phyloP scores from a whole-genome alignment of 495 filamentous ascomycete genomes.

The Hypoxylon crocopeplum region DNA sequence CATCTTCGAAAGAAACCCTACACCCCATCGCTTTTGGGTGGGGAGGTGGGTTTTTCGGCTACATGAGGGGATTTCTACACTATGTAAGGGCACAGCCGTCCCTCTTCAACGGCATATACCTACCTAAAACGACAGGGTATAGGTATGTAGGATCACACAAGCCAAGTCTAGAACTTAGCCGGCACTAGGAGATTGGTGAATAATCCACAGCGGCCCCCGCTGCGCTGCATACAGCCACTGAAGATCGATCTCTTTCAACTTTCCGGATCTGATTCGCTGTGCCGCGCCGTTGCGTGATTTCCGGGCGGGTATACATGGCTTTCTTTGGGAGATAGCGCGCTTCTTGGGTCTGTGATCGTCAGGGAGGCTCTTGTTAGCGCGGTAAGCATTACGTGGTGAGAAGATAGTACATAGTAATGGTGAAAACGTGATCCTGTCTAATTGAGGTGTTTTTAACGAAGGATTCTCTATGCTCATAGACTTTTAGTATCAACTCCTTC shows the following conservation, averaged over 20 bases:
- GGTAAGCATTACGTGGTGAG: background rate
- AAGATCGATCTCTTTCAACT: slow-evolving; percentile 13
- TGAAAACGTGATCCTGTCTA: too few species aligned
- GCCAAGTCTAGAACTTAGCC: slow-evolving; percentile 19
- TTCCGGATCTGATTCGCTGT: slow-evolving; percentile 16
- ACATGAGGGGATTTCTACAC: slow-evolving; percentile 13
- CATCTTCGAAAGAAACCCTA: slow-evolving; percentile 13
- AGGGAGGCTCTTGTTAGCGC: background rate
- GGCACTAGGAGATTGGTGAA: slow-evolving; percentile 25
- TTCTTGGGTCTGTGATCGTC: background rate
- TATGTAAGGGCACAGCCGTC: background rate
- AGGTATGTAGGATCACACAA: slow-evolving; percentile 10
- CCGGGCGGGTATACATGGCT: background rate
- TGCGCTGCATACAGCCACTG: slow-evolving; percentile 18
- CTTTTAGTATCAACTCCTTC: too few species aligned
- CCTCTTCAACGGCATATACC: slow-evolving; percentile 15
- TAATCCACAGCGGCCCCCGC: slow-evolving; percentile 15
- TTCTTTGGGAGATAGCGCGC: background rate
- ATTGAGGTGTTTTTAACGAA: too few species aligned
- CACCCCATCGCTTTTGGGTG: slow-evolving; percentile 5
- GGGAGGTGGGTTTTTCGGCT: slow-evolving; percentile 21
- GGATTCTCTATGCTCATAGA: too few species aligned
- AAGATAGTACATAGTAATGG: too few species aligned
- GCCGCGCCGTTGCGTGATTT: slow-evolving; percentile 5
- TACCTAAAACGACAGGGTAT: slow-evolving; percentile 21